Evolutionary conservation across 176 grass and related monocot genomes (phyloP).

Genomic region (Eleusine coracana): DNA sequence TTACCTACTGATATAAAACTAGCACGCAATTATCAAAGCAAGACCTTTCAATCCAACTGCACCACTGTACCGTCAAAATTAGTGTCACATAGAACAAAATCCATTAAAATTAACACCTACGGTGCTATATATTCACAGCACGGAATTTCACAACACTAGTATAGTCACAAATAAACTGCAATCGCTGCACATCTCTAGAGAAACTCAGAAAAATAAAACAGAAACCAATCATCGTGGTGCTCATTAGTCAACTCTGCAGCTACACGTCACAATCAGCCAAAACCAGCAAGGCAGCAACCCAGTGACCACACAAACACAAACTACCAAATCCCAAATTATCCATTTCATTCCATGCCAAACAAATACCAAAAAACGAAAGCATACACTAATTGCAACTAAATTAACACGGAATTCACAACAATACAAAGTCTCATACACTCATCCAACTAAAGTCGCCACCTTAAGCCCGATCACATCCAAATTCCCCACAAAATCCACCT

Average conservation of each 20-base stretch:
- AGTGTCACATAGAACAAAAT: not conserved
- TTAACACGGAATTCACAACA: not conserved
- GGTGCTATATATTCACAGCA: not conserved
- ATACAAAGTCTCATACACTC: not conserved
- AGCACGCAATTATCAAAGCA: not conserved
- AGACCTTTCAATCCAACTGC: not conserved
- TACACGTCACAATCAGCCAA: constrained; percentile 35
- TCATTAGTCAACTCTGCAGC: constrained; percentile 26
- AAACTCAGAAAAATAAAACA: constrained; percentile 4
- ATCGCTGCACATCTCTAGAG: not conserved
- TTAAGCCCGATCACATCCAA: constrained; percentile 37
- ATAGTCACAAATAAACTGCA: constrained; percentile 8
- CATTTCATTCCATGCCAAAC: constrained; percentile 20
- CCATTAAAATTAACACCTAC: not conserved
- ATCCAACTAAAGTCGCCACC: constrained; percentile 32
- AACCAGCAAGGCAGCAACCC: constrained; percentile 10
- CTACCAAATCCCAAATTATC: constrained; percentile 28
- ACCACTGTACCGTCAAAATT: not conserved
- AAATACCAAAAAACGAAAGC: not conserved
- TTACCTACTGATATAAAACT: constrained; percentile 11
- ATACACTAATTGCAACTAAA: not conserved
- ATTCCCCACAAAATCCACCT: not conserved
- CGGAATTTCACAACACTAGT: not conserved
- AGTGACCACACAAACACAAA: constrained; percentile 32
- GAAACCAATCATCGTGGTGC: constrained; percentile 13